Base-by-base conservation (phyloP, 805 yeast species). In the Kluyveromyces starmeri region DNA sequence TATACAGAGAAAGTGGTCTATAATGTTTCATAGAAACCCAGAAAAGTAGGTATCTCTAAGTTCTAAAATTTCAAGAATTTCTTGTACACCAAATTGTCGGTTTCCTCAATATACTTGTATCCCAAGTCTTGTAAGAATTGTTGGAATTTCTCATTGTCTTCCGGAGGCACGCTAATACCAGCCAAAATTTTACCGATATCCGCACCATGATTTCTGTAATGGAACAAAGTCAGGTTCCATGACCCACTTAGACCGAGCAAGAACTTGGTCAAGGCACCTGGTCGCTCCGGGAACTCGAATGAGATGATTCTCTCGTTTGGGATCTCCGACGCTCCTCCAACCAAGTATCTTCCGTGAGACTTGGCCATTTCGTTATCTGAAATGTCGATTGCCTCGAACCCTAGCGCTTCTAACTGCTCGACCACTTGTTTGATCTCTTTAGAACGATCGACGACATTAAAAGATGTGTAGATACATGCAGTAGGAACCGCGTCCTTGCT, bases 241-340 rank as follows among this genome's bases (percentile, higher is more conserved):
- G 77, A 75, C 17, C 70, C 68, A 50, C 79, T 74, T 53, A 92
- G 61, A 12, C 78, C 69, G 18, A 70, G 71, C 50, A 92, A 68
- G 63, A 92, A 92, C 39, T 73, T 80, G 19, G 80, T 73, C 50
- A 92, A 68, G 1, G 98, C 96, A 31, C 96, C 95, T 2, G 98
- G 97, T 51, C 92, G 78, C 54, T 92, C 99, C 10, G 99, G 99
- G 67, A 92, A 94, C 59, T 86, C 96, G 50, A 92, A 92, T 32
- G 81, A 71, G 47, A 77, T 73, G 22, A 92, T 61, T 48, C 79
- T 76, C 60, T 92, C 99, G 44, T 83, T 70, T 19, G 73, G 68
- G 13, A 83, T 75, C 15, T 67, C 60, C 0, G 88, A 74, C 40
- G 81, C 77, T 39, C 98, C 98, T 39, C 99, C 99, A 16, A 92